A percentile compares a stretch with the other conserved stretches of the same genome.
Conservation (phyloP, 2,329 filamentous ascomycete genomes). For the Colletotrichum sojae region DNA sequence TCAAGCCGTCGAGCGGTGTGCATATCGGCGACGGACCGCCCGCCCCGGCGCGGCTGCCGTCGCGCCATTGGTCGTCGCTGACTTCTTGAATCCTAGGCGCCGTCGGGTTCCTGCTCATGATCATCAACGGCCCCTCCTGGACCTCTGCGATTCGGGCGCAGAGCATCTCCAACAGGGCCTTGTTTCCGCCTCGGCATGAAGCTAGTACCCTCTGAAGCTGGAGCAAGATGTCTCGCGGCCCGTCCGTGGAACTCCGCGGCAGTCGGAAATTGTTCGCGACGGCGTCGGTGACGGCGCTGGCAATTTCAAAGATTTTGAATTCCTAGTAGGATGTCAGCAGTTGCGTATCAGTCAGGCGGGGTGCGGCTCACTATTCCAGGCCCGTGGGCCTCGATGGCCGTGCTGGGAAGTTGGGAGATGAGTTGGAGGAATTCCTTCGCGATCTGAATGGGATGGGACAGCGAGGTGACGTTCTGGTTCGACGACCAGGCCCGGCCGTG, state of each 20-base stretch:
- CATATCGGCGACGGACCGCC: constrained; percentile 9
- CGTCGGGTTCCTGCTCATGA: constrained; percentile 12
- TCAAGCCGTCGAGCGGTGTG: background rate
- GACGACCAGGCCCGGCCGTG: constrained; percentile 47
- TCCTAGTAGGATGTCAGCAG: constrained; percentile 44
- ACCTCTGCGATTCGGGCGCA: constrained; percentile 39
- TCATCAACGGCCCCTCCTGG: constrained; percentile 26
- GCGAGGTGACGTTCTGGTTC: constrained; percentile 41
- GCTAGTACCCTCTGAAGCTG: constrained; percentile 57
- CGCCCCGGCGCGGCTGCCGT: background rate
- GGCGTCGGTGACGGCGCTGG: constrained; percentile 59
- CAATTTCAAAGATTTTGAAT: constrained; percentile 63
- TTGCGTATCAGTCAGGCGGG: background rate
- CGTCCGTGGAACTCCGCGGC: constrained; percentile 26
- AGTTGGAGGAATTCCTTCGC: constrained; percentile 61
- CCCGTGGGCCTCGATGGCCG: constrained; percentile 64
- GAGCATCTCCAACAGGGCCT: constrained; percentile 54
- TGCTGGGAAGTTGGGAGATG: constrained; percentile 58
- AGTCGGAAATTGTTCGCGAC: constrained; percentile 48
- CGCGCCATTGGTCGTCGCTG: constrained; percentile 31
- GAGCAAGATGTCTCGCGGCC: constrained; percentile 52
- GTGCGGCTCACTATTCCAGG: constrained; percentile 54
- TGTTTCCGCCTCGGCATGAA: constrained; percentile 59
- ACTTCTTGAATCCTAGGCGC: constrained; percentile 36
- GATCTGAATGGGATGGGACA: constrained; percentile 56